Conservation (phyloP, 1,284 basidiomycete species). For the Cryptococcus sp. region DNA sequence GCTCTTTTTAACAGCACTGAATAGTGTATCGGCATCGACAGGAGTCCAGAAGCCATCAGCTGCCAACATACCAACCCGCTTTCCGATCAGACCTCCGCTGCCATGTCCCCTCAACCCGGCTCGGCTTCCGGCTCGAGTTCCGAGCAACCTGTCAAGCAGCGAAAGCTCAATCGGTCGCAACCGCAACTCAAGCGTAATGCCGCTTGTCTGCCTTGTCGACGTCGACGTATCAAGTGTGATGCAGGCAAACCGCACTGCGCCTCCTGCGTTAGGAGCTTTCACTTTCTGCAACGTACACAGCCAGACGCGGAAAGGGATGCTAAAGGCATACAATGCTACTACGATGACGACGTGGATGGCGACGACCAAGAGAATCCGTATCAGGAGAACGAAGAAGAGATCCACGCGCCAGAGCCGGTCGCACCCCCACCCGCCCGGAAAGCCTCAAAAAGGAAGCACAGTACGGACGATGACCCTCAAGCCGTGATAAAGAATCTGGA, state of each 20-base stretch:
- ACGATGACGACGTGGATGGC: constrained; percentile 25
- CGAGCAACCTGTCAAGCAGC: constrained; percentile 13
- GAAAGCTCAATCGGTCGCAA: constrained; percentile 26
- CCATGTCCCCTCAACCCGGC: not conserved
- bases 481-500: constrained; percentile 33
- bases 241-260: constrained; percentile 11
- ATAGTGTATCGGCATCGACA: no score
- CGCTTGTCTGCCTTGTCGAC: constrained; percentile 17
- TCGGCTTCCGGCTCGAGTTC: not conserved
- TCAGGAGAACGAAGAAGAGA: constrained; percentile 2
- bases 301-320: constrained; percentile 28
- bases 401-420: not conserved
- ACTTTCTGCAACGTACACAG: constrained; percentile 20
- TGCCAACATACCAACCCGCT: not conserved
- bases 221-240: constrained; percentile 11
- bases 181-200: constrained; percentile 34
- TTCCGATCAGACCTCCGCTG: not conserved
- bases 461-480: constrained; percentile 9
- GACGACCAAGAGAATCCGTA: constrained; percentile 18
- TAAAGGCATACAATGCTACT: constrained; percentile 30
- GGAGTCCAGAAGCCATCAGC: no score
- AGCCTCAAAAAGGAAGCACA: constrained; percentile 8
- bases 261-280: constrained; percentile 5
- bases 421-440: not conserved
- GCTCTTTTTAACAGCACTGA: no score